phyloP scores from a whole-genome alignment of 1,284 basidiomycete genomes.

The Pyrrhoderma noxium region DNA sequence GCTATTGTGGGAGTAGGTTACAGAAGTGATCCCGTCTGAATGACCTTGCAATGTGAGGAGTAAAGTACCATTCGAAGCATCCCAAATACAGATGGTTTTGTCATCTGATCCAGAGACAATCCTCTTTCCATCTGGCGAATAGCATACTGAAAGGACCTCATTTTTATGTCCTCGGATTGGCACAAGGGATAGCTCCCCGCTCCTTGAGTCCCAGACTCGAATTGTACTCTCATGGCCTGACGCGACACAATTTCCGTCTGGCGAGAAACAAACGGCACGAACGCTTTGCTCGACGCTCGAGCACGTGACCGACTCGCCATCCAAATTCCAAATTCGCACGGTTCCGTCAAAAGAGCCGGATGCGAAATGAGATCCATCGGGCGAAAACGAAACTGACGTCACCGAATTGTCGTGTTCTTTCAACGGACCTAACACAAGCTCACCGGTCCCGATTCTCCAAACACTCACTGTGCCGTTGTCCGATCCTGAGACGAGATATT shows the following conservation, averaged over 20 bases:
- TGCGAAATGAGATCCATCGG: neutral
- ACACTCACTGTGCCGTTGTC: neutral
- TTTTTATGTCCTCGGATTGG: neutral
- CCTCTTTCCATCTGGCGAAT: conserved; percentile 3
- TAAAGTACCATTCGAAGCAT: neutral
- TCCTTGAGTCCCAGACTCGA: neutral
- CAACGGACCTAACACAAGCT: neutral
- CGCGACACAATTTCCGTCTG: neutral
- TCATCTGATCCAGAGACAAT: conserved; percentile 8
- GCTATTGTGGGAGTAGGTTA: too few species aligned
- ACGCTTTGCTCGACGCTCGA: neutral
- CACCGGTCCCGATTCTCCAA: neutral
- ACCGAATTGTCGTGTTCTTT: conserved; percentile 24
- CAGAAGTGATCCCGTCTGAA: too few species aligned
- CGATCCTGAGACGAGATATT: conserved; percentile 1
- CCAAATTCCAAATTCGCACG: conserved; percentile 18
- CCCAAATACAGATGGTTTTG: conserved; percentile 3
- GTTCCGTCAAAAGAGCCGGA: conserved; percentile 14
- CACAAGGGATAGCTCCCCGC: neutral
- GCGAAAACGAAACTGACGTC: conserved; percentile 9
- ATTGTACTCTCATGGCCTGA: neutral
- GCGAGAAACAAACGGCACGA: neutral
- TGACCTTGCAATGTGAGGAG: too few species aligned
- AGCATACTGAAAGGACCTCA: neutral
- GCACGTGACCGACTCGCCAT: neutral